Conservation (phyloP, 73 alveolate genomes). For the Breviolum minutum region DNA sequence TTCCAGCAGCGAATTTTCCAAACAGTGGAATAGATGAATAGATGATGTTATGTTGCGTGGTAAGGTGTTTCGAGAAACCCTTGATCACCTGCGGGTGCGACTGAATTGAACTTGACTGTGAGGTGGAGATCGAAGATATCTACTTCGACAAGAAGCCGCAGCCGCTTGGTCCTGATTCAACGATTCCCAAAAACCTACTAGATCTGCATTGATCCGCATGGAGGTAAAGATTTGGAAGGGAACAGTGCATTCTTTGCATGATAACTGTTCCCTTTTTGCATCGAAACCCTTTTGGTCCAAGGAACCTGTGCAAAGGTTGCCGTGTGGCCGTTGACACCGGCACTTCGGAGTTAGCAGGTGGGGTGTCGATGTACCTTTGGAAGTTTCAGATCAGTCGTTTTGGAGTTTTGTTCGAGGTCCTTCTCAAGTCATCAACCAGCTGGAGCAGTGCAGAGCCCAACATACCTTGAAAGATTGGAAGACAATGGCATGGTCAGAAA, state of each 20-base stretch:
- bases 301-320: conserved; percentile 87
- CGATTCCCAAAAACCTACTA: no score
- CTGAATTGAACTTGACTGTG: background rate
- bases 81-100: background rate
- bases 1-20: background rate
- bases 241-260: background rate
- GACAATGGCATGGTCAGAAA: no score
- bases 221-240: background rate
- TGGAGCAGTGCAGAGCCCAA: conserved; percentile 60
- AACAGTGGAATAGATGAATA: no score
- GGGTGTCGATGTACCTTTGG: background rate
- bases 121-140: conserved; percentile 88
- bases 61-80: background rate
- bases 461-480: background rate
- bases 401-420: conserved; percentile 10
- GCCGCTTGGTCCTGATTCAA: conserved; percentile 3
- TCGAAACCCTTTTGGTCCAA: background rate
- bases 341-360: conserved; percentile 89
- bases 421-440: conserved; percentile 48
- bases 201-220: no score
- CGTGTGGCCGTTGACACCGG: conserved; percentile 95
- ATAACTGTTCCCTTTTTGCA: background rate
- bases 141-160: conserved; percentile 43
- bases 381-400: no score
- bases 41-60: no score